phyloP scores from a whole-genome alignment of 306 rosid genomes.

The barrel medic (Medicago truncatula) region MtrunA17r5.0-ANR NC_053047.1:3277001-3277500 shows the following conservation, averaged over 20 bases:
- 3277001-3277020: too few species aligned
- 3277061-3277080: not conserved
- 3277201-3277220: slow-evolving; percentile 3
- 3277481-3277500: too few species aligned
- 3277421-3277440: slow-evolving; percentile 36
- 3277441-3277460: slow-evolving; percentile 35
- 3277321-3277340: slow-evolving; percentile 1
- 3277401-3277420: slow-evolving; percentile 22
- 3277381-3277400: not conserved
- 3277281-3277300: slow-evolving; percentile 40
- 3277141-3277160: too few species aligned
- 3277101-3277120: not conserved
- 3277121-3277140: too few species aligned
- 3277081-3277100: not conserved
- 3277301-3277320: slow-evolving; percentile 25
- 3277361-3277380: slow-evolving; percentile 21
- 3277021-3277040: not conserved
- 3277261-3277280: slow-evolving; percentile 33
- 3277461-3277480: not conserved
- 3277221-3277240: slow-evolving; percentile 22
- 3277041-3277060: not conserved
- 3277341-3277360: slow-evolving; percentile 39
- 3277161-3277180: not conserved
- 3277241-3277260: slow-evolving; percentile 41
- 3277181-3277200: not conserved